Percentiles rank a stretch among this genome's conserved stretches.
phyloP scores from a whole-genome alignment of 371 early-diverging fungal species.

The Thermomucor indicae-seudaticae region DNA sequence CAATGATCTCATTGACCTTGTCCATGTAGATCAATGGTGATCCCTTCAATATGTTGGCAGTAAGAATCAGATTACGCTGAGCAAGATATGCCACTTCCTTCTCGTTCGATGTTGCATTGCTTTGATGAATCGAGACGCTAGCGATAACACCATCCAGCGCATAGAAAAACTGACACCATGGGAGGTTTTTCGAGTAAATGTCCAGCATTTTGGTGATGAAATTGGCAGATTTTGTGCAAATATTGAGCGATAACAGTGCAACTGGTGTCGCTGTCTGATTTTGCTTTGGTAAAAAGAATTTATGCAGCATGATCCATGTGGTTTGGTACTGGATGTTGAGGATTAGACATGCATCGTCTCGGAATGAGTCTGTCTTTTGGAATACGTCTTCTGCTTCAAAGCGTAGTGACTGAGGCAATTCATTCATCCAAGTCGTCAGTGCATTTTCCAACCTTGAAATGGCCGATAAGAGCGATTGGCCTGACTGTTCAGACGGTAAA shows the following conservation, averaged over 20 bases:
- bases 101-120: constrained; percentile 38
- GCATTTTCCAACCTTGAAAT: constrained; percentile 52
- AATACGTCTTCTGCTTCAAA: constrained; percentile 22
- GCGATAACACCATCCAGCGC: constrained; percentile 44
- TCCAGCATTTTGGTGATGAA: constrained; percentile 41
- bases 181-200: constrained; percentile 30
- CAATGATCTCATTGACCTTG: constrained; percentile 41
- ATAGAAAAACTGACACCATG: constrained; percentile 47
- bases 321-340: constrained; percentile 41
- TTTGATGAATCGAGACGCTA: constrained; percentile 44
- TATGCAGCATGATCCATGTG: constrained; percentile 49
- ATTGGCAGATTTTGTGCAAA: constrained; percentile 29
- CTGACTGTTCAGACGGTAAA: constrained; percentile 41
- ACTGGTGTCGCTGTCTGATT: constrained; percentile 33
- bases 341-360: constrained; percentile 35
- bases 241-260: constrained; percentile 25
- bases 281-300: constrained; percentile 40
- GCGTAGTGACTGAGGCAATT: constrained; percentile 34
- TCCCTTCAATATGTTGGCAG: constrained; percentile 29
- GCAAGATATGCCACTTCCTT: constrained; percentile 34
- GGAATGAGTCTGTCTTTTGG: constrained; percentile 30
- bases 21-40: constrained; percentile 51
- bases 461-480: constrained; percentile 39
- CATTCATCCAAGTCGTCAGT: constrained; percentile 46
- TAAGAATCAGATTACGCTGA: constrained; percentile 39